A percentile compares a stretch with the other conserved stretches of the same genome.
phyloP scores from a whole-genome alignment of 495 filamentous ascomycete genomes.

The Tuber melanosporum region DNA sequence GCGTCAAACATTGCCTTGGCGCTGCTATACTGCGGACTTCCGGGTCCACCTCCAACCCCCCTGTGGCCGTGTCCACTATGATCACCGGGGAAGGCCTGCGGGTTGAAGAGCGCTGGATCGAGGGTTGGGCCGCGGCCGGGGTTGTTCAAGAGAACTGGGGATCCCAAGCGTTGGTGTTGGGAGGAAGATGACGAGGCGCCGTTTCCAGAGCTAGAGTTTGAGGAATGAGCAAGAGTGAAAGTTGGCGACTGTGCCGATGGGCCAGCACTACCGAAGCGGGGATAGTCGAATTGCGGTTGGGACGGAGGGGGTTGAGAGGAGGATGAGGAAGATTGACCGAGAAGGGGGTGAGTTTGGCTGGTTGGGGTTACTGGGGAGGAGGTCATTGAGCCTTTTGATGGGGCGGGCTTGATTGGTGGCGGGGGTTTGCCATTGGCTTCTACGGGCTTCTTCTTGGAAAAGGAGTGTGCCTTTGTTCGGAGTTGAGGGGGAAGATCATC shows the following conservation, averaged over 20 bases:
- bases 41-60: constrained; percentile 14
- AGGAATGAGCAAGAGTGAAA: constrained; percentile 25
- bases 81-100: background rate
- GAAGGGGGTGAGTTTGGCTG: constrained; percentile 7
- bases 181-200: background rate
- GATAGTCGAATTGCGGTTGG: constrained; percentile 37
- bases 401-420: constrained; percentile 39
- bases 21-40: constrained; percentile 33
- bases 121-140: constrained; percentile 37
- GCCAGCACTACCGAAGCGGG: constrained; percentile 25
- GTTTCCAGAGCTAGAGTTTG: constrained; percentile 13
- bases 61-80: constrained; percentile 21
- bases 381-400: constrained; percentile 28
- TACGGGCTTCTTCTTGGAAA: constrained; percentile 50
- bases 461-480: constrained; percentile 64
- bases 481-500: constrained; percentile 80
- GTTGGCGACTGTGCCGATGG: constrained; percentile 31
- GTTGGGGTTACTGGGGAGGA: constrained; percentile 30
- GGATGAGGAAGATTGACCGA: constrained; percentile 13
- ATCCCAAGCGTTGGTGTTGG: constrained; percentile 15
- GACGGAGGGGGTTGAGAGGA: constrained; percentile 29
- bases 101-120: constrained; percentile 40
- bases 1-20: constrained; percentile 39
- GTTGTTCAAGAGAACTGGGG: constrained; percentile 35
- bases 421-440: constrained; percentile 36